Evolutionary conservation across 371 early-diverging fungal species (phyloP).

Genomic region (Haplosporangium sp.): DNA sequence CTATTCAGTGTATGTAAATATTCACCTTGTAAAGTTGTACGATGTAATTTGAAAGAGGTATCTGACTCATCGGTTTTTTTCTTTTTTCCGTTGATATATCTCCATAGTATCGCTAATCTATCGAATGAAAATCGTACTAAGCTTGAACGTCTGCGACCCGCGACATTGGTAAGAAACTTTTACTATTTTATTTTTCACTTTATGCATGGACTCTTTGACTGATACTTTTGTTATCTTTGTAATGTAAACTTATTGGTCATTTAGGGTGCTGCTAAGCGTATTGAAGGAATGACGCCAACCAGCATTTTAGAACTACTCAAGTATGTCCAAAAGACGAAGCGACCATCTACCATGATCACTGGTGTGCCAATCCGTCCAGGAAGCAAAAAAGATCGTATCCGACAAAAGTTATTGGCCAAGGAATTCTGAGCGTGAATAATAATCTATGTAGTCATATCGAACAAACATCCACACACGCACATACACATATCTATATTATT

Average conservation of each 20-base stretch:
- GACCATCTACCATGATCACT: slow-evolving; percentile 34
- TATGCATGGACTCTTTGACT: too few relatives aligned
- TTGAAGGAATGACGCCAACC: slow-evolving; percentile 86
- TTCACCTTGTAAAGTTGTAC: neutral
- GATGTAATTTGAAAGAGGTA: neutral
- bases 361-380: slow-evolving; percentile 40
- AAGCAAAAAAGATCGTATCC: slow-evolving; percentile 45
- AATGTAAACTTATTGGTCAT: too few relatives aligned
- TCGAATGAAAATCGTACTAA: slow-evolving; percentile 82
- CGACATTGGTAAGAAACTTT: slow-evolving; percentile 69
- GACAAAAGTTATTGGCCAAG: slow-evolving; percentile 37
- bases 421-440: slow-evolving; percentile 16
- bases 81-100: neutral
- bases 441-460: neutral
- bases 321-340: slow-evolving; percentile 60
- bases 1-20: slow-evolving; percentile 66
- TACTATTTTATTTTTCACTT: neutral
- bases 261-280: slow-evolving; percentile 86
- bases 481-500: neutral
- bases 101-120: slow-evolving; percentile 67
- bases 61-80: neutral
- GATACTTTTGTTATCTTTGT: too few relatives aligned
- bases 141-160: slow-evolving; percentile 73
- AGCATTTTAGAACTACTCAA: slow-evolving; percentile 79
- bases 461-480: neutral